Evolutionary conservation across 306 rosid species (phyloP).

Genomic region (Astragalus membranaceus): DNA sequence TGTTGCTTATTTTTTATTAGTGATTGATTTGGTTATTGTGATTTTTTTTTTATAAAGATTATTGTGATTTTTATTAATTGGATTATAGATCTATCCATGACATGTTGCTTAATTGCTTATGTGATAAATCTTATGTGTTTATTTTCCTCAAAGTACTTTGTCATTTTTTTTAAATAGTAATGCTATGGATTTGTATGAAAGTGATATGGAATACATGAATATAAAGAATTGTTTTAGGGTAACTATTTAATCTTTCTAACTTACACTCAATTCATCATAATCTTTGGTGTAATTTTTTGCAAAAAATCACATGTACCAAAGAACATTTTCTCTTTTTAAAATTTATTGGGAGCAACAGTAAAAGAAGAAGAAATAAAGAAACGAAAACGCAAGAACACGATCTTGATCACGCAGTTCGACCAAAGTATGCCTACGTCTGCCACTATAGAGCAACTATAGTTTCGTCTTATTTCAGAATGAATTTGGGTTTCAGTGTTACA

Average conservation of each 20-base stretch:
- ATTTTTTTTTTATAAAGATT: neutral
- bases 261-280: neutral
- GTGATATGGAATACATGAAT: neutral
- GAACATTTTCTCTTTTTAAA: neutral
- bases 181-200: neutral
- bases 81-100: too few relatives aligned
- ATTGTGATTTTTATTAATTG: too few relatives aligned
- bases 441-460: too few relatives aligned
- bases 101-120: neutral
- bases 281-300: too few relatives aligned
- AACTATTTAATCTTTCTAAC: neutral
- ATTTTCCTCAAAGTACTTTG: neutral
- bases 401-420: too few relatives aligned
- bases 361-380: too few relatives aligned
- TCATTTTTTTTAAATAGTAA: neutral
- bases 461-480: too few relatives aligned
- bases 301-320: neutral
- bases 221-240: neutral
- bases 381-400: too few relatives aligned
- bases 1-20: neutral
- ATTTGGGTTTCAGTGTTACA: too few relatives aligned
- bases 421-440: too few relatives aligned
- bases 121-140: neutral
- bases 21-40: slow-evolving; percentile 5
- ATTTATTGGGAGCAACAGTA: neutral